Evolutionary conservation across 208 protist genomes (phyloP), one percentile per base, ranked within the genome.

Genomic region (Leishmania guyanensis): DNA sequence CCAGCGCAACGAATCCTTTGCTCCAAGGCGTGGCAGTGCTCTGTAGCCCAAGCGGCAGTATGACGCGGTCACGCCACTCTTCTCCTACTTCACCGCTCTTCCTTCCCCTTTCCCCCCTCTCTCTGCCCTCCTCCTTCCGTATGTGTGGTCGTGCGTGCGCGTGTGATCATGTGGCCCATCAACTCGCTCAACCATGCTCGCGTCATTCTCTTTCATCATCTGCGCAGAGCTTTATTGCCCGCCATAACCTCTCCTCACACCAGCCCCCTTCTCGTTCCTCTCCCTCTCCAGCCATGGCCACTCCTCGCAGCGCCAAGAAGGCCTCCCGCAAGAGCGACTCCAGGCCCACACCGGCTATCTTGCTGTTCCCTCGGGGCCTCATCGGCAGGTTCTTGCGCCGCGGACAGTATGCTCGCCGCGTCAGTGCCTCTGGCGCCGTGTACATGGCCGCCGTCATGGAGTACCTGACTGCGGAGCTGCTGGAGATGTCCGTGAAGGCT

Each of bases 341-440:
- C 58, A 94, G 95, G 83, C 99, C 98, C 79, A 90, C 88, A 50
- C 97, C 97, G 90, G 99, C 99, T 20, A 98, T 98, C 54, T 98
- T 99, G 58, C 97, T 99, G 91, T 99, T 99, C 94, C 99, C 99
- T 69, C 99, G 99, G 48, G 99, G 99, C 85, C 97, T 99, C 90
- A 91, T 99, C 53, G 98, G 99, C 89, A 92, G 97, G 75, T 87
- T 98, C 81, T 90, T 99, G 73, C 93, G 96, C 85, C 90, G 99
- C 72, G 99, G 99, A 75, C 90, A 97, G 88, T 99, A 99, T 91
- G 98, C 98, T 58, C 84, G 95, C 88, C 96, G 99, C 88, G 89
- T 99, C 79, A 98, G 98, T 92, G 95, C 97, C 58, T 98, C 97
- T 75, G 99, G 99, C 66, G 99, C 99, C 65, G 98, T 99, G 62